Conservation (phyloP, 768 basidiomycete genomes). For the Phlebiopsis gigantea region DNA sequence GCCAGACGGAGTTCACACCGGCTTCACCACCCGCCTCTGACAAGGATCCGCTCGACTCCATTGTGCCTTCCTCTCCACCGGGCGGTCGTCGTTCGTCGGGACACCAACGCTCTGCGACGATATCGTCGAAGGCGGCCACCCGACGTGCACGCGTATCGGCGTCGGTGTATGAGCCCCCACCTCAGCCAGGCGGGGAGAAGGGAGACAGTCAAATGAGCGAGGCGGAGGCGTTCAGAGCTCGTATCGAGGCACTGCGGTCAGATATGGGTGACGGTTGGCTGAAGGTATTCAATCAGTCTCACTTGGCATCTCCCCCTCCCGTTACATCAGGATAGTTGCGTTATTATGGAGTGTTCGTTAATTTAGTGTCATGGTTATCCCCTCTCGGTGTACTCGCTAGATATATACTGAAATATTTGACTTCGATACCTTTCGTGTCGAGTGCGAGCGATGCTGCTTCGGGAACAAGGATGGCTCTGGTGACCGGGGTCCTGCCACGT, state of each 20-base stretch:
- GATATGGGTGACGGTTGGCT: slow-evolving; percentile 92
- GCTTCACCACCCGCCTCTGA: slow-evolving; percentile 7
- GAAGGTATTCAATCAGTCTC: slow-evolving; percentile 74
- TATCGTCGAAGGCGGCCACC: slow-evolving; percentile 35
- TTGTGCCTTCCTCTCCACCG: slow-evolving; percentile 7
- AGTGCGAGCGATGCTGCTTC: background rate
- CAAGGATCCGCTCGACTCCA: slow-evolving; percentile 11
- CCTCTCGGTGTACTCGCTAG: background rate
- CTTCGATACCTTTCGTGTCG: background rate
- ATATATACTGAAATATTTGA: background rate
- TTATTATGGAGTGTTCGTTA: background rate
- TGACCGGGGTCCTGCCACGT: slow-evolving; percentile 12
- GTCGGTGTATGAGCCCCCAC: slow-evolving; percentile 57
- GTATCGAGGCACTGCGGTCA: slow-evolving; percentile 75
- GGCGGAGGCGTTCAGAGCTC: slow-evolving; percentile 68
- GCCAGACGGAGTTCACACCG: slow-evolving; percentile 42
- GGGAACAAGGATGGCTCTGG: background rate
- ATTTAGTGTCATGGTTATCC: background rate
- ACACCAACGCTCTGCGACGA: slow-evolving; percentile 18
- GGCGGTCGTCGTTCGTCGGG: slow-evolving; percentile 13
- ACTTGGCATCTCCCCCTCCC: slow-evolving; percentile 21
- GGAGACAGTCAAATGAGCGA: slow-evolving; percentile 36
- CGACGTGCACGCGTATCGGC: slow-evolving; percentile 53
- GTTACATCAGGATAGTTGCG: slow-evolving; percentile 2
- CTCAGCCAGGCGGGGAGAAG: slow-evolving; percentile 20